Evolutionary conservation across 106 monocot genomes (phyloP).

Genomic region (Triglochin maritima): DNA sequence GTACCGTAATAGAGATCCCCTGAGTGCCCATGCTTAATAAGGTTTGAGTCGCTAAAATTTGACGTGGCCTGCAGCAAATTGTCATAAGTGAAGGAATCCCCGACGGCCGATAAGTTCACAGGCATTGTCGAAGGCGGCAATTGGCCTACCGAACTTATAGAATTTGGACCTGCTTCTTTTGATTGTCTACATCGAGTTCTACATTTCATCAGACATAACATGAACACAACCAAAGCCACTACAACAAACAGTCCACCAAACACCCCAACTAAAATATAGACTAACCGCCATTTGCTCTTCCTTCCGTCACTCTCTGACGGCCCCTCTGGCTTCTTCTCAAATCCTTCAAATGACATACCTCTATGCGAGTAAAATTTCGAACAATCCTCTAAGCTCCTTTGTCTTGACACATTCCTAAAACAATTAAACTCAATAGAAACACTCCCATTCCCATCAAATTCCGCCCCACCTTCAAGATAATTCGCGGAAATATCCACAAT

Average conservation of each 20-base stretch:
- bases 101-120: conserved; percentile 38
- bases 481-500: conserved; percentile 48
- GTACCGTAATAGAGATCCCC: conserved; percentile 68
- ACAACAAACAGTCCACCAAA: conserved; percentile 40
- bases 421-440: conserved; percentile 41
- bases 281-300: conserved; percentile 23
- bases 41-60: conserved; percentile 50
- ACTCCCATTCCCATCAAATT: conserved; percentile 8
- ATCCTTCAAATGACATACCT: conserved; percentile 39
- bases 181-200: conserved; percentile 10
- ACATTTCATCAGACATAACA: conserved; percentile 24
- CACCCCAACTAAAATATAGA: conserved; percentile 52
- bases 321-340: conserved; percentile 1
- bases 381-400: conserved; percentile 43
- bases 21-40: conserved; percentile 72
- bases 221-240: conserved; percentile 19
- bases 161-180: conserved; percentile 5
- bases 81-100: conserved; percentile 60
- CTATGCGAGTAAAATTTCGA: conserved; percentile 35
- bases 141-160: conserved; percentile 4
- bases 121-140: conserved; percentile 11
- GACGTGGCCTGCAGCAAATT: conserved; percentile 42
- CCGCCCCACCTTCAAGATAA: conserved; percentile 50
- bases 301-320: not conserved
- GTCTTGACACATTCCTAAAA: conserved; percentile 28